A percentile compares a stretch with the other conserved stretches of the same genome.
phyloP scores from a whole-genome alignment of 257 asterid species.

The Capsicum baccatum region DNA sequence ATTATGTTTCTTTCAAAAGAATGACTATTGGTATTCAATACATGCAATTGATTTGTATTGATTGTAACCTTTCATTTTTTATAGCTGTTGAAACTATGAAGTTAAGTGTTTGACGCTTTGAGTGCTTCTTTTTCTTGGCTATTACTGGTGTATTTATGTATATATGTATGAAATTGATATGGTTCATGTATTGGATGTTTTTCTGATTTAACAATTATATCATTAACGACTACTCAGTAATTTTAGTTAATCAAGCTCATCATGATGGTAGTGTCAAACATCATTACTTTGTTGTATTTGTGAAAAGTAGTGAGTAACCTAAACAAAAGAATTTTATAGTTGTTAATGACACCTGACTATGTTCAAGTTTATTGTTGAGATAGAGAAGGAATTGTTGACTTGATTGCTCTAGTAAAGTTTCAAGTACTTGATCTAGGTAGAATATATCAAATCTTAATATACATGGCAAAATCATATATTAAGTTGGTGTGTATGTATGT shows the following conservation, averaged over 20 bases:
- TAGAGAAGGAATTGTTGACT: background rate
- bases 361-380: background rate
- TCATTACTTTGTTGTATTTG: background rate
- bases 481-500: background rate
- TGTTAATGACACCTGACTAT: background rate
- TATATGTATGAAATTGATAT: no score
- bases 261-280: constrained; percentile 13
- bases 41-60: no score
- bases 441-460: background rate
- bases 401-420: background rate
- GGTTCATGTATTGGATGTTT: no score
- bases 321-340: background rate
- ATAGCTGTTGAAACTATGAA: no score
- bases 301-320: constrained; percentile 3
- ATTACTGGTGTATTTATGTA: no score
- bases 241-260: background rate
- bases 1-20: no score
- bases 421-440: background rate
- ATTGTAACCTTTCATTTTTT: no score
- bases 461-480: background rate
- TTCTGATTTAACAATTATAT: background rate
- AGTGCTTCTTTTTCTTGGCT: no score
- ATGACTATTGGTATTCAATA: no score
- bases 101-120: no score
- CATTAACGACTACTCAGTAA: background rate